Evolutionary conservation across 2,329 filamentous ascomycete species (phyloP).

Genomic region (Penicillium vulpinum): DNA sequence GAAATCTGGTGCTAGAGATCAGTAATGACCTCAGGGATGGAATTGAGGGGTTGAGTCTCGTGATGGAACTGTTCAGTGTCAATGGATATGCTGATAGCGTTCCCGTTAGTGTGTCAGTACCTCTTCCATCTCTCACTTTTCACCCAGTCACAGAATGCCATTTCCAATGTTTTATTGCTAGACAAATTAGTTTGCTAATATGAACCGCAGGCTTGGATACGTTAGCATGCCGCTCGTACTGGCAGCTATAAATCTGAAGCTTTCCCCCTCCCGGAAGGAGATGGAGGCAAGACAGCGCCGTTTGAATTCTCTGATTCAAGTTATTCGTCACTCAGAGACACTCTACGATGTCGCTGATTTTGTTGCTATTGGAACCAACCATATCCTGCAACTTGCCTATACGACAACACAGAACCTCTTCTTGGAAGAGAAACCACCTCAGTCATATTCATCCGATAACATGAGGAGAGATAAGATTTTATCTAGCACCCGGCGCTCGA

Average conservation of each 20-base stretch:
- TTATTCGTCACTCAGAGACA: constrained; percentile 25
- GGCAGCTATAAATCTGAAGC: constrained; percentile 31
- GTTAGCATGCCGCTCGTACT: constrained; percentile 30
- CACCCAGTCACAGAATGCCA: no score
- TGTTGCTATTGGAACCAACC: constrained; percentile 27
- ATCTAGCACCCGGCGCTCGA: no score
- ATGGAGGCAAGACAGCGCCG: constrained; percentile 17
- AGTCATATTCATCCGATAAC: neutral
- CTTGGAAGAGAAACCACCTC: neutral
- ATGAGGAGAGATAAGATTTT: neutral
- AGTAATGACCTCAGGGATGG: constrained; percentile 48
- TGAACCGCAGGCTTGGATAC: constrained; percentile 23
- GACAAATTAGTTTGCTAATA: neutral
- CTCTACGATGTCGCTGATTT: constrained; percentile 31
- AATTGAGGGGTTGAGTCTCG: constrained; percentile 47
- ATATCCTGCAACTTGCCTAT: constrained; percentile 29
- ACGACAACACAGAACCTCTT: constrained; percentile 26
- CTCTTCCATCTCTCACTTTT: neutral
- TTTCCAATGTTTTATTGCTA: neutral
- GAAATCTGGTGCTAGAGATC: constrained; percentile 34
- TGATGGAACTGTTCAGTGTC: constrained; percentile 51
- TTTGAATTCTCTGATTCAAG: constrained; percentile 22
- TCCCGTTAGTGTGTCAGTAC: constrained; percentile 51
- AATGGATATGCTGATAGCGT: constrained; percentile 49
- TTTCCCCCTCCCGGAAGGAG: constrained; percentile 21